Base-by-base conservation (phyloP, 371 early-diverging fungal species). In the Mucor sp. region DNA sequence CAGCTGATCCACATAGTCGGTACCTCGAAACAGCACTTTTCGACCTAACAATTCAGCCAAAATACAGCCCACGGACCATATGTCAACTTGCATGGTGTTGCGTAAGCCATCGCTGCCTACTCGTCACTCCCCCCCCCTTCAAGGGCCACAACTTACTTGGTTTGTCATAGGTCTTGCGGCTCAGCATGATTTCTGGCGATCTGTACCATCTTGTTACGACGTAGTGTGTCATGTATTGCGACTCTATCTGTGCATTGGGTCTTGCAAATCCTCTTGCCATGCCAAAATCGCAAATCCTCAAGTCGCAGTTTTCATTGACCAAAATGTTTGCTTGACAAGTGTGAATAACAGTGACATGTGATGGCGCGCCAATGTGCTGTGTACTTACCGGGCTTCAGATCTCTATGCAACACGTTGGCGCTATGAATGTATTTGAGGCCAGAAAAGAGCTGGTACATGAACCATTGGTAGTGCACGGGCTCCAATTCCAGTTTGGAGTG, bases 31-130 rank as follows among this genome's bases (percentile, higher is more conserved):
- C 48, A 99, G 80, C 58, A 94, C 96, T 25, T 90, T 89, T 19
- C 99, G 88, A 58, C 98, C 85, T 75, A 99, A 84, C 23, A 99
- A 85, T 71, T 99, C 99, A 3, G 98, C 99, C 87, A 99, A 97
- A 35, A 99, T 95, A 79, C 99, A 99, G 4, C 99, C 99, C 25
- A 95, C 88, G 6, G 99, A 92, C 99, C 99, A 99, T 43, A 99
- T 94, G 76, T 99, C 99, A 32, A 97, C 93, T 47, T 33, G 33
- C 30, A 30, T 30, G 4, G 30, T 6, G 30, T 30, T n/a, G n/a
- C n/a, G 30, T 30, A 6, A 30, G 30, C 6, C 30, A 30, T 30
- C 30, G 6, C 30, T 30, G 30, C 30, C 2, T 4, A 30, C 4
- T 6, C 30, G 6, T 30, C 30, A n/a, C n/a, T n/a, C n/a, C n/a